Conservation (phyloP, 1,284 basidiomycete species). For the Ganoderma resinaceum region DNA sequence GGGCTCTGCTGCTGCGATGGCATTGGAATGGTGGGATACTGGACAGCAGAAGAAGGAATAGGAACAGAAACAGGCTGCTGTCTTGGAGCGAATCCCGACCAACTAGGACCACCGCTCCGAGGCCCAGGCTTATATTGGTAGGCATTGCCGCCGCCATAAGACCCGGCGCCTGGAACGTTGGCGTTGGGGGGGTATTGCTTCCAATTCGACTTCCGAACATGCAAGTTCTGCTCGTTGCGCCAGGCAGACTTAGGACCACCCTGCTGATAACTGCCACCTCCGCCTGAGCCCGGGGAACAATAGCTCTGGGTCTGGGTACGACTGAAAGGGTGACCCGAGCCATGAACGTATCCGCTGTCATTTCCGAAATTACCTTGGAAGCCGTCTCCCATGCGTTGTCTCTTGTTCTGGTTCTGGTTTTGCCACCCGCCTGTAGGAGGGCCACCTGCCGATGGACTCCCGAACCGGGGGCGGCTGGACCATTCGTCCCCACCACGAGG, state of each 20-base stretch:
- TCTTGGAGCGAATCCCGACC: not conserved
- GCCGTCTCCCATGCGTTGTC: constrained; percentile 14
- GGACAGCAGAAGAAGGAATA: constrained; percentile 9
- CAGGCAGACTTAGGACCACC: not conserved
- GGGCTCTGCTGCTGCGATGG: not conserved
- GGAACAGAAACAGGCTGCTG: constrained; percentile 4
- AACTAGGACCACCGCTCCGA: constrained; percentile 16
- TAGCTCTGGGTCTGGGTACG: not conserved
- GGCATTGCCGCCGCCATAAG: constrained; percentile 11
- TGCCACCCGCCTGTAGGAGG: constrained; percentile 15
- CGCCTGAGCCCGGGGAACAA: not conserved
- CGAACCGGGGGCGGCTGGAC: constrained; percentile 6
- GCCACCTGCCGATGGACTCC: not conserved
- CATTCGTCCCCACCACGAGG: constrained; percentile 7
- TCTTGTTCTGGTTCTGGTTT: constrained; percentile 28
- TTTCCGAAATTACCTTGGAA: not conserved
- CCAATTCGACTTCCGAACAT: constrained; percentile 9
- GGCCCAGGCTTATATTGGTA: constrained; percentile 22
- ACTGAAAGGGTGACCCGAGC: not conserved
- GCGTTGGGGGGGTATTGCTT: constrained; percentile 3
- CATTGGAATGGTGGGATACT: not conserved
- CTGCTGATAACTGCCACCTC: not conserved
- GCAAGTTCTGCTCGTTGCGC: constrained; percentile 12
- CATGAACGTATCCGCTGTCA: not conserved
- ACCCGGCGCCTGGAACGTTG: constrained; percentile 21